Evolutionary conservation across 164 flowering plant genomes (phyloP).

Genomic region (Annona cherimola): DNA sequence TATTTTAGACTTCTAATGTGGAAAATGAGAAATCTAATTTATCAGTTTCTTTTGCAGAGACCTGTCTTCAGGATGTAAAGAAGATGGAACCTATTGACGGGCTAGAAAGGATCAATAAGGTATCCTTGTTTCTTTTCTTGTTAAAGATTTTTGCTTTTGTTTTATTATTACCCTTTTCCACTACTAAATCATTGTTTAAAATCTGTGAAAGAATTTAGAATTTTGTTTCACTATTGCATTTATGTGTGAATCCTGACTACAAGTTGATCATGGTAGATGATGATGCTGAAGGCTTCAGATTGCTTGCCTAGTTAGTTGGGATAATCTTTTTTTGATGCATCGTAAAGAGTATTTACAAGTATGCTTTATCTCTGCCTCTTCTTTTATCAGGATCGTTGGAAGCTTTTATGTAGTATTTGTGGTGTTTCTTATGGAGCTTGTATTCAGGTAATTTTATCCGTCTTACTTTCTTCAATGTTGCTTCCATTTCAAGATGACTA

Average conservation of each 20-base stretch:
- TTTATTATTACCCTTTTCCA: no score
- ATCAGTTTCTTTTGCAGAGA: constrained; percentile 48
- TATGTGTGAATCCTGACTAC: background rate
- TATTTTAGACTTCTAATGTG: background rate
- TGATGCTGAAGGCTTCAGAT: no score
- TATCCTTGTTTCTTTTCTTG: constrained; percentile 17
- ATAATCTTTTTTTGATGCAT: background rate
- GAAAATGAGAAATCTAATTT: constrained; percentile 8
- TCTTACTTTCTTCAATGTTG: no score
- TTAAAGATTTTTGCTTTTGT: background rate
- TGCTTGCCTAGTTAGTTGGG: no score
- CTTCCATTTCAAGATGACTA: no score
- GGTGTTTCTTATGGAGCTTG: constrained; percentile 97
- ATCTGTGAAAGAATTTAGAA: background rate
- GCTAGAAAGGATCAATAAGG: constrained; percentile 73
- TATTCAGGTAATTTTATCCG: constrained; percentile 54
- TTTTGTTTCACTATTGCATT: no score
- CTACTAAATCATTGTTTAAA: no score
- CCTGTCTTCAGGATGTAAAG: constrained; percentile 85
- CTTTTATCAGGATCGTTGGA: constrained; percentile 84
- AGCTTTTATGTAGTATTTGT: constrained; percentile 91
- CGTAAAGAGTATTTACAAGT: background rate
- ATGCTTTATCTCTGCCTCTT: background rate
- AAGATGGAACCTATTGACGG: constrained; percentile 99
- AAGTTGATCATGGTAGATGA: no score